Evolutionary conservation across 768 basidiomycete genomes (phyloP), one percentile per base, ranked within the genome.

Genomic region (Russula lepida): DNA sequence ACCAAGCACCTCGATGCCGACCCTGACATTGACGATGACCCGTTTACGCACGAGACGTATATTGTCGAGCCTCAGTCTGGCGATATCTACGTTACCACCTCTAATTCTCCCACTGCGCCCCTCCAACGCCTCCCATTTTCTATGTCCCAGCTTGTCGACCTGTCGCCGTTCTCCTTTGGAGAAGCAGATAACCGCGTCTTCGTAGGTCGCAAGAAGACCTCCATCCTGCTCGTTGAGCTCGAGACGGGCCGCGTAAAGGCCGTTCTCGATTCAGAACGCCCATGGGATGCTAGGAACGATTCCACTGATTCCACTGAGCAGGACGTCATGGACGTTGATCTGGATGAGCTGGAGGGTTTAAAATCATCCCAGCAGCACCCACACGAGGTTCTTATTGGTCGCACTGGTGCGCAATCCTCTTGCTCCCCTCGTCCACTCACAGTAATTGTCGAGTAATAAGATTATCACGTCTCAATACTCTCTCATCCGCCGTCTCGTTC

Each of bases 11-110:
- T 79, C 12, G 74, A 84, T 47, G 69, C 77, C 49, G 83, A 87
- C 69, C 76, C 80, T 7, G 84, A 87, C 65, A 66, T 79, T 62
- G 85, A 86, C 64, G 73, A 74, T 28, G 79, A 81, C 51, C 70
- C 75, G 57, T 69, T 72, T 0, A 71, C 75, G 28, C 81, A 84
- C 67, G 91, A 92, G 71, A 81, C 88, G 47, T 98, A 95, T 74
- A 86, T 98, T 62, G 89, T 98, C 55, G 95, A 98, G 69, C 95
- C 95, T 0, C 89, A 94, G 76, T 87, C 89, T 5, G 95, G 95
- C 7, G 88, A 92, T 68, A 90, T 98, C 66, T 98, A 89, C 71
- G 84, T 97, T 62, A 85, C 92, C 75, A 74, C 84, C 6, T 80
- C 83, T 0, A 53, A 25, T 28, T 58, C 62, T 6, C 84, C 85